Evolutionary conservation across 2,329 filamentous ascomycete species (phyloP).

Genomic region (Aspergillus novofumigatus): DNA sequence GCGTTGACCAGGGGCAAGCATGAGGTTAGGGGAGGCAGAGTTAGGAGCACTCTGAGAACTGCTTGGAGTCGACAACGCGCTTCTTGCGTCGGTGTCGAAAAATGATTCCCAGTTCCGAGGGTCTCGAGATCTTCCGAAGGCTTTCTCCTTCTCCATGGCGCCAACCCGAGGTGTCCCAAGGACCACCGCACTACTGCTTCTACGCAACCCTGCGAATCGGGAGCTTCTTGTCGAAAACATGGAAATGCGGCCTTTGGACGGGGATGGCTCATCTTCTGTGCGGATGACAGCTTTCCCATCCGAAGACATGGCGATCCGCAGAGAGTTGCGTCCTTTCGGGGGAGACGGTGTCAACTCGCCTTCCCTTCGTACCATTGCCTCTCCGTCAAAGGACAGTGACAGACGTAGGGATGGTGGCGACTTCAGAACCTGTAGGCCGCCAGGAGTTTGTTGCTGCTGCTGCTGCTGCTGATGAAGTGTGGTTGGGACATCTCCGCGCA

Average conservation of each 20-base stretch:
- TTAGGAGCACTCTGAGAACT: constrained; percentile 64
- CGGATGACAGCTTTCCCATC: constrained; percentile 89
- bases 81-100: constrained; percentile 74
- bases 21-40: constrained; percentile 73
- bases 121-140: constrained; percentile 74
- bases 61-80: constrained; percentile 74
- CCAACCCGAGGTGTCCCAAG: constrained; percentile 53
- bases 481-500: constrained; percentile 13
- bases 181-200: constrained; percentile 66
- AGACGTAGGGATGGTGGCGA: constrained; percentile 38
- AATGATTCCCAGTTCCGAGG: constrained; percentile 88
- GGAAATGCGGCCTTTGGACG: constrained; percentile 51
- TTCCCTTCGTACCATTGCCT: constrained; percentile 35
- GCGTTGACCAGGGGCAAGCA: constrained; percentile 65
- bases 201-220: constrained; percentile 55
- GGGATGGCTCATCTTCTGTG: constrained; percentile 65
- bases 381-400: constrained; percentile 40
- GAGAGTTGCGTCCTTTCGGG: constrained; percentile 44
- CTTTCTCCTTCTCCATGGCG: constrained; percentile 48
- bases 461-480: not conserved
- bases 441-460: constrained; percentile 8
- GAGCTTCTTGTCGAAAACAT: constrained; percentile 47
- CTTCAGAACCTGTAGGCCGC: constrained; percentile 18
- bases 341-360: constrained; percentile 39
- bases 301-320: constrained; percentile 77